phyloP scores from a whole-genome alignment of 768 basidiomycete species.

The Pleurotus platypus region DNA sequence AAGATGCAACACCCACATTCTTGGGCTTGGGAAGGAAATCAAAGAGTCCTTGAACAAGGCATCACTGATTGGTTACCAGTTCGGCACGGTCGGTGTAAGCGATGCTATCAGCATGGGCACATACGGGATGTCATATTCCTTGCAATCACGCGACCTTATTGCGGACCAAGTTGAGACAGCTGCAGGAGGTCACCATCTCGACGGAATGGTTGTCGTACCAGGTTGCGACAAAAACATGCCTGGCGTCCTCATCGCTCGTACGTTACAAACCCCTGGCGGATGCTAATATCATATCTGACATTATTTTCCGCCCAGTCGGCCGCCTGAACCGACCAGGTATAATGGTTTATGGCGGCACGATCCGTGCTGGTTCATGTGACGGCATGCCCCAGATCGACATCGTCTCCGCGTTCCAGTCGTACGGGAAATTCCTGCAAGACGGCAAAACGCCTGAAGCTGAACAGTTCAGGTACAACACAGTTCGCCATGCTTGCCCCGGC shows the following conservation, averaged over 20 bases:
- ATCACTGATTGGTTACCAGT: slow-evolving; percentile 91
- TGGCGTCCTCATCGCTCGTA: slow-evolving; percentile 96
- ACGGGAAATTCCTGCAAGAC: slow-evolving; percentile 91
- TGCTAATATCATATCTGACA: neutral
- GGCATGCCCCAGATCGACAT: slow-evolving; percentile 88
- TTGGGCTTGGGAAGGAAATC: slow-evolving; percentile 83
- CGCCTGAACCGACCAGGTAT: slow-evolving; percentile 92
- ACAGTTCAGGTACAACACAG: slow-evolving; percentile 75
- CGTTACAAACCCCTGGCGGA: slow-evolving; percentile 26
- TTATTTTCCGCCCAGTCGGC: slow-evolving; percentile 54
- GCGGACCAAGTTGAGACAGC: slow-evolving; percentile 97
- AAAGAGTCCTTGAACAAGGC: slow-evolving; percentile 73
- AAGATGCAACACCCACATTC: slow-evolving; percentile 94
- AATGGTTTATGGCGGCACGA: slow-evolving; percentile 98
- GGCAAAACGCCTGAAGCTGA: slow-evolving; percentile 85
- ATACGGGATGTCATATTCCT: slow-evolving; percentile 88
- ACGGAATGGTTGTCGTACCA: slow-evolving; percentile 95
- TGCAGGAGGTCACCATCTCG: slow-evolving; percentile 95
- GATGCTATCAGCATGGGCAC: slow-evolving; percentile 99
- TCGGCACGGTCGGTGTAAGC: slow-evolving; percentile 95
- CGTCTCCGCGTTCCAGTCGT: slow-evolving; percentile 96
- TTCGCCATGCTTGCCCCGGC: slow-evolving; percentile 95
- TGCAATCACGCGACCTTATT: slow-evolving; percentile 96
- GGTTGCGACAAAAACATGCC: slow-evolving; percentile 99
- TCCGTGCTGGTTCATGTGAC: slow-evolving; percentile 88